phyloP scores from a whole-genome alignment of 192 early-diverging fungal genomes.

The Backusella circina region DNA sequence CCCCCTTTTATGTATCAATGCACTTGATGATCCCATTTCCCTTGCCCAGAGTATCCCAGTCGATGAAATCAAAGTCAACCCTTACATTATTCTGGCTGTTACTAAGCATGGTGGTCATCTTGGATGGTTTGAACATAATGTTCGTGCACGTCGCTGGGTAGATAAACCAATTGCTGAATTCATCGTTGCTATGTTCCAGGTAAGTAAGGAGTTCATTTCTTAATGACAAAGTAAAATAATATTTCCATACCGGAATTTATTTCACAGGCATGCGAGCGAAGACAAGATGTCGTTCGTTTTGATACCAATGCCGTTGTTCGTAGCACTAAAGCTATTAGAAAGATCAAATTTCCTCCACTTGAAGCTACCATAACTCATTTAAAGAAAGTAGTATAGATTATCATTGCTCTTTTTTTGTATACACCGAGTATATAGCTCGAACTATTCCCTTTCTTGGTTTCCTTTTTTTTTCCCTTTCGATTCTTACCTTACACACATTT shows the following conservation, averaged over 20 bases:
- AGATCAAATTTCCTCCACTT: neutral
- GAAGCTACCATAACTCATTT: neutral
- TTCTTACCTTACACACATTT: neutral
- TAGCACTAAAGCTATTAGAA: conserved; percentile 8
- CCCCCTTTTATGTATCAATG: conserved; percentile 82
- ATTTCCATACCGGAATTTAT: neutral
- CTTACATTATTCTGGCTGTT: conserved; percentile 72
- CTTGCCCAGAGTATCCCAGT: conserved; percentile 61
- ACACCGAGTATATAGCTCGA: neutral
- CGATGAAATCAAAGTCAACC: conserved; percentile 71
- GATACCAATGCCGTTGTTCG: neutral
- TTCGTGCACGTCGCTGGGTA: conserved; percentile 52
- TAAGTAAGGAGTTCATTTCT: neutral
- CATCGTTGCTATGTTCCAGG: conserved; percentile 50
- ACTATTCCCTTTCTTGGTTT: neutral
- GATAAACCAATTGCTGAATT: conserved; percentile 68
- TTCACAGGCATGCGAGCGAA: neutral
- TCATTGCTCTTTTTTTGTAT: neutral
- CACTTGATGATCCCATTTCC: conserved; percentile 91
- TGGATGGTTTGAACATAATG: conserved; percentile 75
- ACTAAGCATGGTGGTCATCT: conserved; percentile 85
- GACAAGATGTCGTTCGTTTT: neutral
- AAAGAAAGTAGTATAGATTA: neutral
- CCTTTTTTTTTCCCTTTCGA: neutral
- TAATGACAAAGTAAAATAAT: neutral